Conservation (phyloP, 768 basidiomycete genomes). For the Suillus americanus region DNA sequence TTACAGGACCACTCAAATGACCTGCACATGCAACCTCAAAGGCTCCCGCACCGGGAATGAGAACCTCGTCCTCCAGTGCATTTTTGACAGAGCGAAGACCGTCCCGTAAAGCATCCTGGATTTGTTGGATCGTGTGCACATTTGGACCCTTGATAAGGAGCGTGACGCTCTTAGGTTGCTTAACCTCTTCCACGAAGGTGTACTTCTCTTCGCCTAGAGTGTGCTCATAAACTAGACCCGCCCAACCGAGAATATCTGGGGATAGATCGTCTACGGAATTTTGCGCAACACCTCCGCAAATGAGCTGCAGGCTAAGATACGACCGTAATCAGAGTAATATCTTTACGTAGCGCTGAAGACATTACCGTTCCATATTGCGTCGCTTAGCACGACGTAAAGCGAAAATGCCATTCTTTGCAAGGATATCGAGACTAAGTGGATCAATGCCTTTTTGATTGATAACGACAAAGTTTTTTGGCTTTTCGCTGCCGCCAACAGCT, state of each 20-base stretch:
- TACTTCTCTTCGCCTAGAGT: slow-evolving; percentile 98
- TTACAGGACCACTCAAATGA: slow-evolving; percentile 75
- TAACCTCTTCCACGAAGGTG: slow-evolving; percentile 97
- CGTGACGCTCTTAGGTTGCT: slow-evolving; percentile 92
- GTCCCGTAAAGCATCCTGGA: slow-evolving; percentile 97
- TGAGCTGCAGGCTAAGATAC: slow-evolving; percentile 74
- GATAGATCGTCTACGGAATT: slow-evolving; percentile 97
- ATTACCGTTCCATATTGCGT: slow-evolving; percentile 96
- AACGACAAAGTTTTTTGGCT: slow-evolving; percentile 85
- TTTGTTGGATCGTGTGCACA: slow-evolving; percentile 92
- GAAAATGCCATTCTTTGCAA: slow-evolving; percentile 95
- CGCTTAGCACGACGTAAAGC: slow-evolving; percentile 94
- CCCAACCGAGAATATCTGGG: slow-evolving; percentile 92
- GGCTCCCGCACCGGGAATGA: slow-evolving; percentile 96
- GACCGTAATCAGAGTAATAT: slow-evolving; percentile 22
- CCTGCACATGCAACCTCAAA: slow-evolving; percentile 93
- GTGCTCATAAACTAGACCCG: slow-evolving; percentile 98
- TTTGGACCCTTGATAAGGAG: slow-evolving; percentile 98
- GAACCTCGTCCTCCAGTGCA: slow-evolving; percentile 83
- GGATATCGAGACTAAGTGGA: slow-evolving; percentile 91
- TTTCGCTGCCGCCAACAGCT: slow-evolving; percentile 78
- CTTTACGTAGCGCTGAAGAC: slow-evolving; percentile 26
- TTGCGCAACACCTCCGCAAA: slow-evolving; percentile 93
- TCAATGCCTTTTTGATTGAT: slow-evolving; percentile 99
- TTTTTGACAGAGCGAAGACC: slow-evolving; percentile 97